Evolutionary conservation across 2,329 filamentous ascomycete genomes (phyloP), one percentile per base, ranked within the genome.

Genomic region (Keithomyces neogunnii): DNA sequence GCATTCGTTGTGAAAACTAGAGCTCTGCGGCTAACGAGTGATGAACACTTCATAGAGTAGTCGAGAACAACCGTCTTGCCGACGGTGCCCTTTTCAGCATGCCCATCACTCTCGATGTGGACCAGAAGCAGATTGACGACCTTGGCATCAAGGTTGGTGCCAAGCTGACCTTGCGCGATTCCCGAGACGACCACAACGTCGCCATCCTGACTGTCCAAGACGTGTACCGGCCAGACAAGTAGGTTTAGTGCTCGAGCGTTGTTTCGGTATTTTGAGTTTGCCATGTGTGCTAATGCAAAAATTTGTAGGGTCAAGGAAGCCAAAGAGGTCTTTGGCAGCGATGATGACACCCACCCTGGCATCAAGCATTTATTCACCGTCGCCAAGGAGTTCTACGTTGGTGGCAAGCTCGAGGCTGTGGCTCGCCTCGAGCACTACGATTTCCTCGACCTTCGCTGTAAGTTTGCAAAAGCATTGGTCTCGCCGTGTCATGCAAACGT

Each of bases 381-480:
- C 38, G 85, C 87, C 56, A 77, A 88, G 63, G 90, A 96, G 55
- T 95, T 85, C 71, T 97, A 97, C 72, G 81, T 99, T 56, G 93
- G 93, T 67, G 93, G 93, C 68, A 96, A 95, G 82, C 75, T 99
- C 58, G 89, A 97, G 68, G 93, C 93, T 56, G 85, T 99, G 68
- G 92, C 92, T 80, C 87, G 89, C 61, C 81, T 96, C 55, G 90
- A 95, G 76, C 93, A 99, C 80, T 99, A 99, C 77, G 93, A 99
- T 76, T 97, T 97, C 76, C 89, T 97, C 61, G 93, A 88, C 65
- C 82, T 97, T 53, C 85, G 93, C 77, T 97, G 88, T 89, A 78
- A 71, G 85, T 70, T 33, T 26, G 5, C 3, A 26, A 3, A 11
- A 29, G 10, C 5, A 32, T 3, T 32, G 3, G 40, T 7, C 11